A percentile compares a stretch with the other conserved stretches of the same genome.
Evolutionary conservation across 106 monocot species (phyloP).

Genomic region (Dioscorea alata): DNA sequence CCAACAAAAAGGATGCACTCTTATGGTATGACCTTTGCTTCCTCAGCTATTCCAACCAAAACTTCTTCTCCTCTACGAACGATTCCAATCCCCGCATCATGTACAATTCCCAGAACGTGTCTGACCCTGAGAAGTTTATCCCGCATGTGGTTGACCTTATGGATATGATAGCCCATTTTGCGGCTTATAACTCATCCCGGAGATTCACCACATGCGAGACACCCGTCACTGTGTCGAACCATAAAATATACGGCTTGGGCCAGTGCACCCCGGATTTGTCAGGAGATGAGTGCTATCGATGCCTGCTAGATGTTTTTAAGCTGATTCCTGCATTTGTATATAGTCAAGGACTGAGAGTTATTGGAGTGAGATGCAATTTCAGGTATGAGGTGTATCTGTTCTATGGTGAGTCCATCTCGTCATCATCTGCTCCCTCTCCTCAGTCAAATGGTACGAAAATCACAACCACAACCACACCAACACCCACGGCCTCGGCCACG

Average conservation of each 20-base stretch:
- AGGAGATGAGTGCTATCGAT: conserved; percentile 2
- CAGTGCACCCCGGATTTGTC: conserved; percentile 26
- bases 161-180: background rate
- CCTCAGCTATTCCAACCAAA: conserved; percentile 21
- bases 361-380: background rate
- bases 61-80: background rate
- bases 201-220: conserved; percentile 5
- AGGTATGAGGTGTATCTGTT: background rate
- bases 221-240: background rate
- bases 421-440: background rate
- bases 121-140: background rate
- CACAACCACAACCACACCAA: background rate
- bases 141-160: conserved; percentile 1
- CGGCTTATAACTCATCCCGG: conserved; percentile 1
- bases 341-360: background rate
- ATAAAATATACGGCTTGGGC: conserved; percentile 18
- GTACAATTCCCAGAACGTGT: background rate
- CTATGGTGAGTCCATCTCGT: background rate
- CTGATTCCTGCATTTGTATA: no score
- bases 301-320: background rate
- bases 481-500: no score
- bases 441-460: background rate
- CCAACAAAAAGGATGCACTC: conserved; percentile 8
- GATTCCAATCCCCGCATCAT: background rate
- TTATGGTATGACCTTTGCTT: conserved; percentile 20